Evolutionary conservation across 768 basidiomycete genomes (phyloP).

Genomic region (Tulasnella sp.): DNA sequence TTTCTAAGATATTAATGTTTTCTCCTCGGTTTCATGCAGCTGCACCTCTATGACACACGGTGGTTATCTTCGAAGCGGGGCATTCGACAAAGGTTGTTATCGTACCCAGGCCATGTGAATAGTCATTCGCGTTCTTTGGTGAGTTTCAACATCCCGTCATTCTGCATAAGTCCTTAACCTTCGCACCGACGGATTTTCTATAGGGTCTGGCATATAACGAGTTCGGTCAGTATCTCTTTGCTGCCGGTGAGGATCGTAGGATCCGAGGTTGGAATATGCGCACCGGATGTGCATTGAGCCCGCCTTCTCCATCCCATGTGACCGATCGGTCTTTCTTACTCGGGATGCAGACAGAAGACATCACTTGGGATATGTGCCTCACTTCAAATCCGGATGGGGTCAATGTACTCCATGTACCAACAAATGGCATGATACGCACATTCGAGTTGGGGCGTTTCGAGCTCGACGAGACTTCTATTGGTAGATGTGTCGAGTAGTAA

Average conservation of each 20-base stretch:
- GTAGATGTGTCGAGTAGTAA: too few relatives aligned
- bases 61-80: neutral
- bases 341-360: neutral
- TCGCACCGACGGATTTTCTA: neutral
- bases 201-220: conserved; percentile 1
- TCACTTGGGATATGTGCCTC: neutral
- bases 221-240: conserved; percentile 15
- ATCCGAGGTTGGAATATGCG: conserved; percentile 17
- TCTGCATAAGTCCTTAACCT: neutral
- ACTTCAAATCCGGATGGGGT: neutral
- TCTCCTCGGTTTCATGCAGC: neutral
- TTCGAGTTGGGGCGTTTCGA: too few relatives aligned
- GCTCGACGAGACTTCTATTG: too few relatives aligned
- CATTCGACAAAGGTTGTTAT: neutral
- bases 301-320: neutral
- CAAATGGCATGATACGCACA: neutral
- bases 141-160: neutral
- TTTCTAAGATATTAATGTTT: neutral
- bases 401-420: neutral
- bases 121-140: neutral
- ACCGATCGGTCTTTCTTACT: neutral
- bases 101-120: conserved; percentile 2
- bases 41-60: conserved; percentile 4
- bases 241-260: conserved; percentile 14
- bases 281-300: conserved; percentile 1